A percentile compares a stretch with the other conserved stretches of the same genome.
Evolutionary conservation across 1,284 basidiomycete species (phyloP).

Genomic region (Pseudozyma sp.): DNA sequence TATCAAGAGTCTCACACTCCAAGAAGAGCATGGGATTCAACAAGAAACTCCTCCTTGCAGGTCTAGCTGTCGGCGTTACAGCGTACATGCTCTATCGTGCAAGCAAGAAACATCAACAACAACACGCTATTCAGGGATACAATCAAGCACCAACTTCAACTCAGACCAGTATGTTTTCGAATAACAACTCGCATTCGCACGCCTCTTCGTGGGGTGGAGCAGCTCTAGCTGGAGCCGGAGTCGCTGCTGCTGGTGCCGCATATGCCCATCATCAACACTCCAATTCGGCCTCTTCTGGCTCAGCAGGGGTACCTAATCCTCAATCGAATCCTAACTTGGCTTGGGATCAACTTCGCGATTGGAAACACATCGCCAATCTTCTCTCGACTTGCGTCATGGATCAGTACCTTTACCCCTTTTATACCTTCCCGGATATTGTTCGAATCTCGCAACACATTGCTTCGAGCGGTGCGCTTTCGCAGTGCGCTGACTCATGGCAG

Average conservation of each 20-base stretch:
- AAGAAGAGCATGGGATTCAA: constrained; percentile 53
- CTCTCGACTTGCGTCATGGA: constrained; percentile 58
- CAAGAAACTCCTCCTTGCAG: constrained; percentile 60
- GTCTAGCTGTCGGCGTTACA: constrained; percentile 57
- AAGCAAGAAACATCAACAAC: constrained; percentile 55
- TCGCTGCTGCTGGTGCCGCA: constrained; percentile 45
- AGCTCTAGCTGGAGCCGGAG: constrained; percentile 39
- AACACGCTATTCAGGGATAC: constrained; percentile 2
- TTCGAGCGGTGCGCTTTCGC: constrained; percentile 39
- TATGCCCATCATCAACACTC: constrained; percentile 37
- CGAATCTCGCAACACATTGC: constrained; percentile 57
- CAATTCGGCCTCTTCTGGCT: constrained; percentile 1
- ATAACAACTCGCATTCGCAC: constrained; percentile 27
- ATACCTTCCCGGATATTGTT: constrained; percentile 43
- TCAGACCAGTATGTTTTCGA: constrained; percentile 17
- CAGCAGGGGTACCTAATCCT: constrained; percentile 10
- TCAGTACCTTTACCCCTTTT: constrained; percentile 62
- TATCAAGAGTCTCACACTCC: background rate
- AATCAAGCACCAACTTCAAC: background rate
- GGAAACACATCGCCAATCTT: constrained; percentile 54
- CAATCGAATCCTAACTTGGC: constrained; percentile 28
- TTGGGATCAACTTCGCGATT: constrained; percentile 50
- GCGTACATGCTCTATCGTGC: constrained; percentile 54
- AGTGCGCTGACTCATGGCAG: constrained; percentile 57
- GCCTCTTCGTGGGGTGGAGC: constrained; percentile 27